Evolutionary conservation across 768 basidiomycete species (phyloP), one percentile per base, ranked within the genome.

Genomic region (Cystobasidium ongulense): DNA sequence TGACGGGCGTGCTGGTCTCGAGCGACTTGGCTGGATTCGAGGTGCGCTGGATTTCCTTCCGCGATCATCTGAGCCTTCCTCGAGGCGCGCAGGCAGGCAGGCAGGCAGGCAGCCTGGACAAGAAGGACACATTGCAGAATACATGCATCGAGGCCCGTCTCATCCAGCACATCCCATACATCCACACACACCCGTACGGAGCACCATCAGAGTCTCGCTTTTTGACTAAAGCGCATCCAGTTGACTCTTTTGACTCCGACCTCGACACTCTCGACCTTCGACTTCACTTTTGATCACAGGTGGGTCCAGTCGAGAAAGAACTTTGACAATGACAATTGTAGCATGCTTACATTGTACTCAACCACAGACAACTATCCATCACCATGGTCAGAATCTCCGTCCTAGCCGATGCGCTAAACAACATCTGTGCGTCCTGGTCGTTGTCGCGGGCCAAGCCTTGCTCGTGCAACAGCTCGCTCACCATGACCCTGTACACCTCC

Each of bases 301-400:
- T 29, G 57, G 13, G 52, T n/a, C 7, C 27, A 54, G 21, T n/a
- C 57, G 27, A 63, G 33, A 31, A 63, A 7, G 61, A 17, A 11
- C 11, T n/a, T 8, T 23, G 27, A 63, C 7, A 36, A 7, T 11
- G 61, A n/a, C 21, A 10, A n/a, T 7, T 7, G 7, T 7, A 8
- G 21, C n/a, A 29, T 29, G 27, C 27, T 23, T 7, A 54, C 52
- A 54, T 54, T 10, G 8, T 7, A 8, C 52, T n/a, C 23, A 17
- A 11, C 33, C 23, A 4, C 57, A 59, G 57, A 59, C 29, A 59
- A 11, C 4, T 23, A 27, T 7, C 57, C 36, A 11, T 33, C 29
- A 52, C n/a, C 29, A 74, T 74, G 72, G 70, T 75, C 70, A 90
- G 90, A 84, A 85, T 91, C 67, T 91, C 90, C 77, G 91, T 92